Percentiles rank a stretch among this genome's conserved stretches.
These are phyloP conservation scores for Arthrinium phaeospermum DNA, from an alignment of 2,329 filamentous ascomycete genomes.

Conservation along the genomic window DNA sequence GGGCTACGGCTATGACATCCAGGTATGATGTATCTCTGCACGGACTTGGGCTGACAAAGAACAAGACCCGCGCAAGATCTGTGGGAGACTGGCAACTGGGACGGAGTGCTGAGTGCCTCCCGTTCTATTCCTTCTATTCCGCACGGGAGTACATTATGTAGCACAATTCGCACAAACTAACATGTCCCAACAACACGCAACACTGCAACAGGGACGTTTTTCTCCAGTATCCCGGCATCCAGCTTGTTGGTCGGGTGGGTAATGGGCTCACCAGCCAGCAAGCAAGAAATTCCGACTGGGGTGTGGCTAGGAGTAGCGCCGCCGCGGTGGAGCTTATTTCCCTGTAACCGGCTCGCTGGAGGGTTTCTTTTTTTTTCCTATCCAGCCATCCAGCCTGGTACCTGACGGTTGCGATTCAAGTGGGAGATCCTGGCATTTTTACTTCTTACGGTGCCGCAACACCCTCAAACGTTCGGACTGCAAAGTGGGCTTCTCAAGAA, in stretches of 20 bases:
- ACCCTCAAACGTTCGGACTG: slow-evolving; percentile 11
- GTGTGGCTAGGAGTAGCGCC: slow-evolving; percentile 1
- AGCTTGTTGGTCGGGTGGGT: slow-evolving; percentile 9
- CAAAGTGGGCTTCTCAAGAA: slow-evolving; percentile 3
- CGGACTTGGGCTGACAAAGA: not conserved
- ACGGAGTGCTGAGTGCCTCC: not conserved
- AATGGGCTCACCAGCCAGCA: slow-evolving; percentile 14
- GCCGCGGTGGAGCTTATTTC: slow-evolving; percentile 15
- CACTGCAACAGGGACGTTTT: not conserved
- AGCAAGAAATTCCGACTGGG: slow-evolving; percentile 2
- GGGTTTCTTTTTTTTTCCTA: not conserved
- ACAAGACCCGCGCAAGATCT: slow-evolving; percentile 8
- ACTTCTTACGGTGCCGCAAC: slow-evolving; percentile 5
- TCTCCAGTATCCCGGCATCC: not conserved
- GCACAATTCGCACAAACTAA: not conserved
- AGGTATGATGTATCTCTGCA: not conserved
- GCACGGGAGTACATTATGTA: not conserved
- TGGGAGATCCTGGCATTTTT: not conserved
- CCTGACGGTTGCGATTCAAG: slow-evolving; percentile 10
- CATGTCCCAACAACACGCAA: not conserved
- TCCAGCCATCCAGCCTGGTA: not conserved
- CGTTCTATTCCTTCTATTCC: slow-evolving; percentile 1
- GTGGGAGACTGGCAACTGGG: not conserved
- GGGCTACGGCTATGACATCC: not conserved
- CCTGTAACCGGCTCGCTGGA: slow-evolving; percentile 5